These are phyloP conservation scores for Ustilago sp. DNA, from an alignment of 1,284 basidiomycete genomes.

Conservation along the genomic window DNA sequence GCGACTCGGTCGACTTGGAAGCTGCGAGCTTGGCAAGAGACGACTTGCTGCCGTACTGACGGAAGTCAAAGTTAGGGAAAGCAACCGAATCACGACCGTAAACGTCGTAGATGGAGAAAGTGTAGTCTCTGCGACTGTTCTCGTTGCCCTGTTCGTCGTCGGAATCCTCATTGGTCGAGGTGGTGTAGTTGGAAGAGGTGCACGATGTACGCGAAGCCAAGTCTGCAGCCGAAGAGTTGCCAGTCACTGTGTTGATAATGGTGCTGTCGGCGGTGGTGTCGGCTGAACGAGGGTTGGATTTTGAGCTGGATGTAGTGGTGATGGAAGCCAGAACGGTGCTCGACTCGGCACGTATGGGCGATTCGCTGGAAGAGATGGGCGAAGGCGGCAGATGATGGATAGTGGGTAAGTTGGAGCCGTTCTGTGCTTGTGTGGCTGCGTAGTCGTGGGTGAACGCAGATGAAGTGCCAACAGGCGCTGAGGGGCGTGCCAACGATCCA, in stretches of 20 bases:
- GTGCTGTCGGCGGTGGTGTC: slow-evolving; percentile 16
- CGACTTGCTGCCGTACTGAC: slow-evolving; percentile 45
- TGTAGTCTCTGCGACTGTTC: slow-evolving; percentile 54
- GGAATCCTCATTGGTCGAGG: slow-evolving; percentile 56
- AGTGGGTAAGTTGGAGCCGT: slow-evolving; percentile 20
- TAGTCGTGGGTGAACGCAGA: slow-evolving; percentile 32
- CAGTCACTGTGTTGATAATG: slow-evolving; percentile 11
- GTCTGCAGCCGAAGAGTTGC: slow-evolving; percentile 19
- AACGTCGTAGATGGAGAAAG: slow-evolving; percentile 66
- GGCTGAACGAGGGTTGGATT: slow-evolving; percentile 21
- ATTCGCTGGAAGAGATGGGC: slow-evolving; percentile 60
- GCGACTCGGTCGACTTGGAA: slow-evolving; percentile 45
- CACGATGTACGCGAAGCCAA: slow-evolving; percentile 33
- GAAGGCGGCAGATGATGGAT: slow-evolving; percentile 57
- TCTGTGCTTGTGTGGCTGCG: slow-evolving; percentile 9
- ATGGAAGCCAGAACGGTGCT: slow-evolving; percentile 25
- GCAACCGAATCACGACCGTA: slow-evolving; percentile 66
- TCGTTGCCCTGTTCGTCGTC: slow-evolving; percentile 49
- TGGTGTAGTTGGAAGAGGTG: slow-evolving; percentile 49
- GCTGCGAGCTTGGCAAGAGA: slow-evolving; percentile 40
- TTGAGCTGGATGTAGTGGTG: slow-evolving; percentile 33
- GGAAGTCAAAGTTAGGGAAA: slow-evolving; percentile 64
- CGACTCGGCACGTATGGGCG: slow-evolving; percentile 34
- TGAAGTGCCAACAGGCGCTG: slow-evolving; percentile 34
- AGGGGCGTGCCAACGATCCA: slow-evolving; percentile 26